Base-by-base conservation (phyloP, 768 basidiomycete genomes). In the Boletus pseudo-olivaceus region DNA sequence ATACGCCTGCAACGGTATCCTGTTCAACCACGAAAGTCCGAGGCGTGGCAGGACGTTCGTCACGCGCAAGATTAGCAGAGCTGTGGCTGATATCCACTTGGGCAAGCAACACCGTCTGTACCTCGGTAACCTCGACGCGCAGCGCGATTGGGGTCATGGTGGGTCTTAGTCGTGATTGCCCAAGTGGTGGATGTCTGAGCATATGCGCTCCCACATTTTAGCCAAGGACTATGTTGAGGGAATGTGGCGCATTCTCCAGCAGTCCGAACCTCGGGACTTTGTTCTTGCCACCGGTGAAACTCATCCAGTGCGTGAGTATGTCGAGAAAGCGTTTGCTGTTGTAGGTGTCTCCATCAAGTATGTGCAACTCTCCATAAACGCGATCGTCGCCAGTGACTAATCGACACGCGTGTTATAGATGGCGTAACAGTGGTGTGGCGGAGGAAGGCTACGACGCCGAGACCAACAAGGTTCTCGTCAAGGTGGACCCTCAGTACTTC, bases 141-240 rank as follows among this genome's bases (percentile, higher is more conserved):
- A 88, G 72, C 91, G 95, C 72, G 95, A 98, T 71, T 98, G 95
- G 95, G 95, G 95, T 63, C 95, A 98, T 72, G 94, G 90, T 91
- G 54, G 49, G 82, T 73, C 33, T 47, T 39, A n/a, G 17, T 32
- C 46, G 23, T 19, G 30, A 8, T 33, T 11, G n/a, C 26, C 11
- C 17, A 27, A 11, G 10, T 12, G 30, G 37, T 14, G 8, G 29
- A 19, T 47, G 15, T 43, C 48, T 65, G 47, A 64, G 33, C 44
- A 30, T 44, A 44, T 49, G 41, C 27, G 20, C 38, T 19, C 29
- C 17, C 39, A 26, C n/a, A 17, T 47, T 37, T 20, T 55, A 90
- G 89, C 89, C 47, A 84, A 82, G 55, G 90, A 93, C 70, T 97
- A 96, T 69, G 88, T 97, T 9, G 95, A 98, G 73, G 95, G 95